These are phyloP conservation scores for Xylaria nigripes DNA, from an alignment of 495 filamentous ascomycete species.

Conservation along the genomic window DNA sequence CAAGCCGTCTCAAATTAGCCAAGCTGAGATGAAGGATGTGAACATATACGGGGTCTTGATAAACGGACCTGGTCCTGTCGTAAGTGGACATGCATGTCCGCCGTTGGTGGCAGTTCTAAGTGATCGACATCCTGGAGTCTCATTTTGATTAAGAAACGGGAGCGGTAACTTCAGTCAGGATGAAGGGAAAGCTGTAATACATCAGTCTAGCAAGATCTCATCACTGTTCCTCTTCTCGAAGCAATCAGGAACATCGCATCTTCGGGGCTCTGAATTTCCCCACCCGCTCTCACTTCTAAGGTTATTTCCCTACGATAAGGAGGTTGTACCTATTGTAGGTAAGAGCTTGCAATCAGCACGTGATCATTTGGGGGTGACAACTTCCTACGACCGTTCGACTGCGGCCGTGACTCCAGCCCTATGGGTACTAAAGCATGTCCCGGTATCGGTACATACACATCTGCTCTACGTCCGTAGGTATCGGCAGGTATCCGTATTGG, in stretches of 20 bases:
- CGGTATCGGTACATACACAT: too few relatives aligned
- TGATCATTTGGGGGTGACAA: background rate
- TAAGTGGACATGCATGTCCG: conserved; percentile 57
- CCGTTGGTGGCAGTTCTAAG: conserved; percentile 60
- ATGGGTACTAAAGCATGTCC: background rate
- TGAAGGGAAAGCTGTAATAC: too few relatives aligned
- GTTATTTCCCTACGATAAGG: background rate
- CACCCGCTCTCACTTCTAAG: background rate
- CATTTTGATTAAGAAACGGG: conserved; percentile 22
- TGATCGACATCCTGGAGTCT: conserved; percentile 34
- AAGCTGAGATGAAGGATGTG: background rate
- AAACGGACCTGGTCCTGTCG: conserved; percentile 51
- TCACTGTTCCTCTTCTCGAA: background rate
- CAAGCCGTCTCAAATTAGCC: background rate
- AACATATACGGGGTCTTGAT: background rate
- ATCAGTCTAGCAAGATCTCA: background rate
- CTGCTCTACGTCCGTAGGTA: too few relatives aligned
- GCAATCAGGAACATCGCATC: background rate
- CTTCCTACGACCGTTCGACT: background rate
- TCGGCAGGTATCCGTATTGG: too few relatives aligned
- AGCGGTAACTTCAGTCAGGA: background rate
- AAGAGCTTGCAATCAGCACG: background rate
- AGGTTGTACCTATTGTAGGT: too few relatives aligned
- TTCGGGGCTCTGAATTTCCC: background rate
- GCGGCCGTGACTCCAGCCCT: background rate